Evolutionary conservation across 306 rosid genomes (phyloP).

Genomic region (Begonia loranthoides): DNA sequence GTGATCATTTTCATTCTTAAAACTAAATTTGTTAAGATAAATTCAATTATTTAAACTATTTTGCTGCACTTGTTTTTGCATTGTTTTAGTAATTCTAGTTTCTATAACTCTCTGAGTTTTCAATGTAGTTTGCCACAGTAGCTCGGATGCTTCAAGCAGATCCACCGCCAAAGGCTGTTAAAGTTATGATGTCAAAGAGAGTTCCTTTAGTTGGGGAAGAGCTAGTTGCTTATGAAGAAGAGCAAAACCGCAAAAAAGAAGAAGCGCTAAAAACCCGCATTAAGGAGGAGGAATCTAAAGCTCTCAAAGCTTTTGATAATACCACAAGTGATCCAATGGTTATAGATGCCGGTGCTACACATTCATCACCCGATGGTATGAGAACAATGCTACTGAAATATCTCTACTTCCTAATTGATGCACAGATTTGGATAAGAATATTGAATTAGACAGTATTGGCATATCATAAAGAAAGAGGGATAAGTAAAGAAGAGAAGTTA

Average conservation of each 20-base stretch:
- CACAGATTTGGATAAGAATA: background rate
- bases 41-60: no score
- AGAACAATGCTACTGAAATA: background rate
- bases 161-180: conserved; percentile 99
- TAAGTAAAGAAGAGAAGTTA: no score
- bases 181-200: conserved; percentile 80
- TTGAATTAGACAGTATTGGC: no score
- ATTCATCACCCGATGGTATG: conserved; percentile 46
- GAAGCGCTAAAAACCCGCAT: conserved; percentile 78
- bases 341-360: conserved; percentile 45
- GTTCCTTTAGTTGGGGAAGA: conserved; percentile 94
- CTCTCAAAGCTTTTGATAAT: conserved; percentile 39
- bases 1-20: no score
- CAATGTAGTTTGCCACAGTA: conserved; percentile 69
- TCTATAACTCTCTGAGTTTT: conserved; percentile 6
- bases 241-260: conserved; percentile 80
- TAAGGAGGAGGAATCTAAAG: conserved; percentile 77
- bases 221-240: conserved; percentile 89
- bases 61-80: background rate
- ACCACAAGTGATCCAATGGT: conserved; percentile 62
- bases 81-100: background rate
- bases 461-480: no score
- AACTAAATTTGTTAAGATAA: no score
- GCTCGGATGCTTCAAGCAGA: conserved; percentile 98
- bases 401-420: no score